Base-by-base conservation (phyloP, 257 asterid genomes). In the Solanum sparsipilum region DNA sequence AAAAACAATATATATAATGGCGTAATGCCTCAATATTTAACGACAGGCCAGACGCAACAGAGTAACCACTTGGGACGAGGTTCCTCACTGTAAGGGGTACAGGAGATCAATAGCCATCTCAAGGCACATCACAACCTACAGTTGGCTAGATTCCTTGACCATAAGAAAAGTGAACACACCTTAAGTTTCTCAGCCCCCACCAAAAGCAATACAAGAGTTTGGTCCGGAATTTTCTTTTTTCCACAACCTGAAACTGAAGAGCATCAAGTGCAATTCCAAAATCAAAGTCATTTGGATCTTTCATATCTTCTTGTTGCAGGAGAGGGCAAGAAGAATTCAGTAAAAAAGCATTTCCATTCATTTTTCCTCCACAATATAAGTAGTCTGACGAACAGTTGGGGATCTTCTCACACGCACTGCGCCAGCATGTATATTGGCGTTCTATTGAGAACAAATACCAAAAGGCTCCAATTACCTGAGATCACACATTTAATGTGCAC, bases 131-230 rank as follows among this genome's bases (percentile, higher is more conserved):
- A 65, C 7, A 0, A n/a, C 72, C 16, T 65, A 65, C 32, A n/a
- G 72, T 65, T n/a, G 72, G 31, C 72, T 65, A n/a, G 1, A 65
- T 65, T 15, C 9, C 63, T 29, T 36, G 39, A 71, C 52, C 52
- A 16, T 84, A 84, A 23, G 29, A 63, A 46, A 25, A 44, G 70
- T 20, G 48, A 38, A 89, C 84, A 82, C 35, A 93, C 98, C 96
- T 94, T 88, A 94, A 88, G 91, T 90, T 93, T 68, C 96, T 84
- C 63, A 93, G 88, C 23, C 98, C 98, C 95, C 95, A 94, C 98
- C 98, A 93, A 86, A 94, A 93, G 92, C 96, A 93, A 79, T 91
- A 93, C 56, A 92, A 86, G 38, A 92, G 90, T 38, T 94, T 94
- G 84, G 60, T 79, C 16, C 25, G 83, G 44, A 93, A 92, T 88